Evolutionary conservation across 1,284 basidiomycete species (phyloP).

Genomic region (Singerocomus inundabilis): DNA sequence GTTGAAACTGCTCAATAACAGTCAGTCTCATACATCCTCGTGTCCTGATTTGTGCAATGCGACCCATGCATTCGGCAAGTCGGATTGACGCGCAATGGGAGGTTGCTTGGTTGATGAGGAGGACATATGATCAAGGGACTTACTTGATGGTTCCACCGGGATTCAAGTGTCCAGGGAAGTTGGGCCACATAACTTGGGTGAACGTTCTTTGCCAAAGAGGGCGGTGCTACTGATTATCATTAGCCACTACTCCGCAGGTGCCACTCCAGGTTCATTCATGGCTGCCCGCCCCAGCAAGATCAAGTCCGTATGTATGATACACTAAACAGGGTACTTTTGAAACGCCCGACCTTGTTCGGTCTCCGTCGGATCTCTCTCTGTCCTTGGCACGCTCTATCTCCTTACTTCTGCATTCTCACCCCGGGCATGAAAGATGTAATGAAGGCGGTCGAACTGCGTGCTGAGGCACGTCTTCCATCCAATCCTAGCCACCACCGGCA

Average conservation of each 20-base stretch:
- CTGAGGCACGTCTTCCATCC: not conserved
- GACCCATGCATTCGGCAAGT: slow-evolving; percentile 17
- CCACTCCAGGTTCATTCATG: too few relatives aligned
- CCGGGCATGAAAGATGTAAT: too few relatives aligned
- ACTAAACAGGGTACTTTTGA: too few relatives aligned
- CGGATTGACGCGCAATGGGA: not conserved
- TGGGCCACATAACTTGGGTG: slow-evolving; percentile 20
- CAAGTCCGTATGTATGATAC: too few relatives aligned
- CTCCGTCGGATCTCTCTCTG: too few relatives aligned
- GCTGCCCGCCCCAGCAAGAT: too few relatives aligned
- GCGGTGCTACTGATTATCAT: too few relatives aligned
- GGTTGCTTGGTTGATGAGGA: not conserved
- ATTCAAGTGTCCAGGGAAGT: slow-evolving; percentile 10
- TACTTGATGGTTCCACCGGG: slow-evolving; percentile 8
- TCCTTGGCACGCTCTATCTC: too few relatives aligned
- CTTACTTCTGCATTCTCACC: too few relatives aligned
- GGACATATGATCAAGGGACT: slow-evolving; percentile 4
- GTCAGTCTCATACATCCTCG: not conserved
- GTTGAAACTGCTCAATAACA: not conserved
- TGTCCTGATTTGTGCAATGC: not conserved
- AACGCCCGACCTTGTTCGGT: too few relatives aligned
- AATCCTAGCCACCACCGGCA: not conserved
- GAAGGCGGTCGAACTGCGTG: too few relatives aligned
- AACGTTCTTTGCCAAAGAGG: not conserved
- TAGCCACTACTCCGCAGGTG: too few relatives aligned